Evolutionary conservation across 2,329 filamentous ascomycete species (phyloP).

Genomic region (Colletotrichum lupini): DNA sequence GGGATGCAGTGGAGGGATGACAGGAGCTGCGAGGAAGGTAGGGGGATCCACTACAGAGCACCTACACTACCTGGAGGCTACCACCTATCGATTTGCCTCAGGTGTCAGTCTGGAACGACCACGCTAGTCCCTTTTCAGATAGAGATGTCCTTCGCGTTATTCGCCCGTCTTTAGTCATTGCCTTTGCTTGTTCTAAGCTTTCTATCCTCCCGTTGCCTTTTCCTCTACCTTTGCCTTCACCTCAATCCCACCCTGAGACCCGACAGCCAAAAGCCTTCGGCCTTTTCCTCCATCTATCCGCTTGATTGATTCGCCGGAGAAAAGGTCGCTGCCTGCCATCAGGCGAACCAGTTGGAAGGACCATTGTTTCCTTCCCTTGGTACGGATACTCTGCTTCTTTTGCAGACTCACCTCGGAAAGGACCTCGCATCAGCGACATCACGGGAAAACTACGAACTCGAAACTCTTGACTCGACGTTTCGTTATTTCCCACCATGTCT

Average conservation of each 20-base stretch:
- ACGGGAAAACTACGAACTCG: background rate
- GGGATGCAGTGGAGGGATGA: background rate
- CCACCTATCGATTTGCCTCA: background rate
- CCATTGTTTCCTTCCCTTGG: background rate
- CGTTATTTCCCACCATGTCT: constrained; percentile 53
- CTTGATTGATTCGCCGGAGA: background rate
- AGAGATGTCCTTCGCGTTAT: constrained; percentile 4
- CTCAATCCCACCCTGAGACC: background rate
- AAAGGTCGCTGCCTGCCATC: background rate
- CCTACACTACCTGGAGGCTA: background rate
- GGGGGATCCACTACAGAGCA: background rate
- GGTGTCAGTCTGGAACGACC: background rate
- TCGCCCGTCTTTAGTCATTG: background rate
- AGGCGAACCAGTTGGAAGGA: background rate
- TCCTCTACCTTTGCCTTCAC: background rate
- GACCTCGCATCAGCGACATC: background rate
- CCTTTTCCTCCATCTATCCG: background rate
- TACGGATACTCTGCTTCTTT: background rate
- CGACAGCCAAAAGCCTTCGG: background rate
- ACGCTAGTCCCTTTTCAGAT: background rate
- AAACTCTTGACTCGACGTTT: background rate
- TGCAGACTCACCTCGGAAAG: background rate
- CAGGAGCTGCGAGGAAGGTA: background rate
- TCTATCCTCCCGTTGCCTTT: constrained; percentile 3
- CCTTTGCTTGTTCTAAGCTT: background rate